These are phyloP conservation scores for Fraxinus quadrangulata DNA, from an alignment of 257 asterid genomes.

Conservation along the genomic window DNA sequence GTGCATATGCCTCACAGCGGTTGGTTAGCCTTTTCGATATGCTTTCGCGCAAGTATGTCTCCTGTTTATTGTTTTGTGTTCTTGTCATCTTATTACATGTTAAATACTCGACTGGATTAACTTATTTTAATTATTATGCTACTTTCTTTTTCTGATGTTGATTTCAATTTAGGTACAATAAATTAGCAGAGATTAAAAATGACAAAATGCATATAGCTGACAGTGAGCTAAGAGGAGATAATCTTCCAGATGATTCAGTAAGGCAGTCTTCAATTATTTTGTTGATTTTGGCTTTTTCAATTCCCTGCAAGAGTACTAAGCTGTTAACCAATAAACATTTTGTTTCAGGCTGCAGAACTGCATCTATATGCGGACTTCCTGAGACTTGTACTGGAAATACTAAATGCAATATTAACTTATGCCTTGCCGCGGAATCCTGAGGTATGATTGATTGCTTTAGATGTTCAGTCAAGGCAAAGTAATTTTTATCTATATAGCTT, in stretches of 20 bases:
- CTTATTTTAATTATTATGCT: background rate
- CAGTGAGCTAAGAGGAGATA: slow-evolving; percentile 65
- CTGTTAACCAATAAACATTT: slow-evolving; percentile 8
- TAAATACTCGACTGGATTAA: background rate
- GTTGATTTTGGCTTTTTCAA: background rate
- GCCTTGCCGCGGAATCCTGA: slow-evolving; percentile 91
- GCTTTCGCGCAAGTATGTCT: slow-evolving; percentile 96
- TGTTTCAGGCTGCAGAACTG: slow-evolving; percentile 75
- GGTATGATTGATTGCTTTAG: slow-evolving; percentile 46
- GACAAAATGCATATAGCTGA: slow-evolving; percentile 60
- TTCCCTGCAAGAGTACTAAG: slow-evolving; percentile 17
- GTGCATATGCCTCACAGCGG: slow-evolving; percentile 92
- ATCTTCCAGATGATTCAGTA: slow-evolving; percentile 77
- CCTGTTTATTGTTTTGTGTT: slow-evolving; percentile 14
- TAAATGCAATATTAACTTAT: slow-evolving; percentile 77
- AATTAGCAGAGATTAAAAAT: slow-evolving; percentile 85
- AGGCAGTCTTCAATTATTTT: slow-evolving; percentile 20
- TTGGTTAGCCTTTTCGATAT: slow-evolving; percentile 95
- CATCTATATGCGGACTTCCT: slow-evolving; percentile 83
- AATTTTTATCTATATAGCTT: slow-evolving; percentile 1
- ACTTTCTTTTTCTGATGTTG: slow-evolving; percentile 16
- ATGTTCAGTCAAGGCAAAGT: slow-evolving; percentile 15
- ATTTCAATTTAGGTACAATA: slow-evolving; percentile 69
- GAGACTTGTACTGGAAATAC: slow-evolving; percentile 86
- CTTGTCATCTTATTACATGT: slow-evolving; percentile 13